These are phyloP conservation scores for Gossypium longicalyx DNA, from an alignment of 345 rosid species.

Conservation along the genomic window DNA sequence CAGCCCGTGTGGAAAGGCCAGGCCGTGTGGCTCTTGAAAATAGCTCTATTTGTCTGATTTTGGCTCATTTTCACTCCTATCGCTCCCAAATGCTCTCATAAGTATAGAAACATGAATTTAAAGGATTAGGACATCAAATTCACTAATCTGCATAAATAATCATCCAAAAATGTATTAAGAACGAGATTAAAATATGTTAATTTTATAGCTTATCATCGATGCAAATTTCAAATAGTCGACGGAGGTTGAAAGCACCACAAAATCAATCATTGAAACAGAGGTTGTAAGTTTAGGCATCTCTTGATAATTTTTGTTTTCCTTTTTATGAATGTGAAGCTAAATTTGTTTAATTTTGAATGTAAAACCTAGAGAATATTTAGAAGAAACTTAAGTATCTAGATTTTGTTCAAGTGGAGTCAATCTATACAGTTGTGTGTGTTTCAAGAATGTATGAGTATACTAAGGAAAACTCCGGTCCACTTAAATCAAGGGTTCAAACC, in stretches of 20 bases:
- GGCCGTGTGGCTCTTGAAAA: no score
- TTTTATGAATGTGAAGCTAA: not conserved
- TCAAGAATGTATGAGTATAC: conserved; percentile 50
- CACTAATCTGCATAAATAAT: no score
- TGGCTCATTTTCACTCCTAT: no score
- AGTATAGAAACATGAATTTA: no score
- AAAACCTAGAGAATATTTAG: conserved; percentile 25
- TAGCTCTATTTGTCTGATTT: no score
- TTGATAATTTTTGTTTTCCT: not conserved
- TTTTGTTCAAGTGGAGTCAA: conserved; percentile 46
- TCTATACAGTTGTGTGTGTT: conserved; percentile 41
- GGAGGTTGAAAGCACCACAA: not conserved
- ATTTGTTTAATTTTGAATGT: not conserved
- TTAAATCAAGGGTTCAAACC: conserved; percentile 53
- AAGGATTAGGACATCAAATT: no score
- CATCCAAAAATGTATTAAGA: no score
- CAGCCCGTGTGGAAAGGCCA: no score
- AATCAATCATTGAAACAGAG: conserved; percentile 13
- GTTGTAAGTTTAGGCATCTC: conserved; percentile 10
- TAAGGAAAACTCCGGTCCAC: conserved; percentile 69
- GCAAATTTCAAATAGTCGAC: conserved; percentile 17
- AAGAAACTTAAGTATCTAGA: conserved; percentile 54
- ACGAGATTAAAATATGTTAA: no score
- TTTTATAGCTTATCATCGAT: conserved; percentile 1
- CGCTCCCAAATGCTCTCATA: no score